Evolutionary conservation across 805 yeast species (phyloP).

Genomic region (Grigorovia humatica): DNA sequence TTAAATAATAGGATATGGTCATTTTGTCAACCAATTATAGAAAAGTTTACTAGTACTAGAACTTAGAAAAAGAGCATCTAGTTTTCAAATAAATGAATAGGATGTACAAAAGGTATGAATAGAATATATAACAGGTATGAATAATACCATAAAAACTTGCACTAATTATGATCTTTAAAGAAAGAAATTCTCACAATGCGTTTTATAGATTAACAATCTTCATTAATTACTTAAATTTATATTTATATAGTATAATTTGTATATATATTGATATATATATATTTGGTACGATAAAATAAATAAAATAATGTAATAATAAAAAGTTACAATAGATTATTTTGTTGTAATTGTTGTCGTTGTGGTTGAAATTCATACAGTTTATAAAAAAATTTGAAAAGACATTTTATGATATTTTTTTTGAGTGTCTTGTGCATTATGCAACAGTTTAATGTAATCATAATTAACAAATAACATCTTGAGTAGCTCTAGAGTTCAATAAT

Average conservation of each 20-base stretch:
- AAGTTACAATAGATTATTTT: neutral
- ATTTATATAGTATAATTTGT: neutral
- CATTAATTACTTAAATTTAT: too few relatives aligned
- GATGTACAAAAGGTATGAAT: too few relatives aligned
- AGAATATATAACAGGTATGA: neutral
- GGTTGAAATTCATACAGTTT: neutral
- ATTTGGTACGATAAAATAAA: too few relatives aligned
- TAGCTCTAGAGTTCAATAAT: constrained; percentile 94
- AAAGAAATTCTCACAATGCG: neutral
- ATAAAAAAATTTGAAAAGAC: neutral
- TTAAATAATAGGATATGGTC: constrained; percentile 20
- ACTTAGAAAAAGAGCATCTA: neutral
- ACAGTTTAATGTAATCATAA: neutral
- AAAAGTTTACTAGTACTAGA: constrained; percentile 2
- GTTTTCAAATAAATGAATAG: too few relatives aligned
- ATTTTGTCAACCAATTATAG: constrained; percentile 10
- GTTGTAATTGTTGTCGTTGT: too few relatives aligned
- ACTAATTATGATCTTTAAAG: too few relatives aligned
- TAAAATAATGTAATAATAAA: neutral
- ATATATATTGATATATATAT: too few relatives aligned
- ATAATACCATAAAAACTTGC: neutral
- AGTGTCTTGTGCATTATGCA: too few relatives aligned
- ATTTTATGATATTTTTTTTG: neutral
- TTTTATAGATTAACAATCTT: neutral
- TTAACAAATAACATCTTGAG: constrained; percentile 80